These are phyloP conservation scores for Pichia thaimueangensis DNA, from an alignment of 805 yeast species.

Conservation along the genomic window DNA sequence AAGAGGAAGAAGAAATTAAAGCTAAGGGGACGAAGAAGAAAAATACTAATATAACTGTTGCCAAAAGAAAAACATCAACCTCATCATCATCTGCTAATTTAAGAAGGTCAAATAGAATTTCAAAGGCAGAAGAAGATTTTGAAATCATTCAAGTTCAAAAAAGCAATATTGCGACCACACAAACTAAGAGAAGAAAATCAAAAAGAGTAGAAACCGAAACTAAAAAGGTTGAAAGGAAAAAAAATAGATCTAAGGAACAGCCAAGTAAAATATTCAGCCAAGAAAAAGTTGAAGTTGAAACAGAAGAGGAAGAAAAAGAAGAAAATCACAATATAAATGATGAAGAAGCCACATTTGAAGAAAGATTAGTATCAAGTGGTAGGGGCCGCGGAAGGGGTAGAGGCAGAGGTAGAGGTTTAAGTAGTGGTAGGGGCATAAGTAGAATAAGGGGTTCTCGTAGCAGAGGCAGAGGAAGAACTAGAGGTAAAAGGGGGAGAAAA, in stretches of 20 bases:
- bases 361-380: constrained; percentile 5
- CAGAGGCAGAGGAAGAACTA: not conserved
- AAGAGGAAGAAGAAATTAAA: constrained; percentile 2
- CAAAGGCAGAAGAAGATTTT: not conserved
- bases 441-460: not conserved
- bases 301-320: not conserved
- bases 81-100: not conserved
- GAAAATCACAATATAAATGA: not conserved
- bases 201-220: too few species aligned
- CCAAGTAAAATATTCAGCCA: not conserved
- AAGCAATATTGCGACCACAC: too few species aligned
- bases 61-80: not conserved
- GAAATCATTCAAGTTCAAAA: too few species aligned
- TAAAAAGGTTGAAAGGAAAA: too few species aligned
- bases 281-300: not conserved
- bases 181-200: not conserved
- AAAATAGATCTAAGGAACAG: too few species aligned
- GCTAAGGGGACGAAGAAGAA: too few species aligned
- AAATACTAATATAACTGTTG: too few species aligned
- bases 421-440: not conserved
- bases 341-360: constrained; percentile 1
- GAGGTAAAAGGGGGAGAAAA: not conserved
- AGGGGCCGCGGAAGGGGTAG: constrained; percentile 1
- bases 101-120: not conserved
- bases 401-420: constrained; percentile 6